Conservation (phyloP, 306 rosid genomes). For the Lathyrus aphaca region DNA sequence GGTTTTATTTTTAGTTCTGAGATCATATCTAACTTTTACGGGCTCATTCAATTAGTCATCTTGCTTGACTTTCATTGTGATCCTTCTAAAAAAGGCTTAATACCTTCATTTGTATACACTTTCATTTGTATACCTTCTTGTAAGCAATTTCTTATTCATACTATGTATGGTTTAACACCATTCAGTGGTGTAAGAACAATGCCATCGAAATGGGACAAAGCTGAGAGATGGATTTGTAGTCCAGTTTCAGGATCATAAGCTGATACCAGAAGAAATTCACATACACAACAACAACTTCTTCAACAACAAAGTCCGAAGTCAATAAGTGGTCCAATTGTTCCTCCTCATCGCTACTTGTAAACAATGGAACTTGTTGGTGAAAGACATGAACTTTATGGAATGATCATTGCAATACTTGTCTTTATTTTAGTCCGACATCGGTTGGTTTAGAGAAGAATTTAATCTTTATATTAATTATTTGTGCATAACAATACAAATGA, state of each 20-base stretch:
- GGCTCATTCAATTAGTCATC: slow-evolving; percentile 20
- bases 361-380: too few species aligned
- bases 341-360: too few species aligned
- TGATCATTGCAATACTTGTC: too few species aligned
- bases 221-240: slow-evolving; percentile 95
- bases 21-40: slow-evolving; percentile 28
- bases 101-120: too few species aligned
- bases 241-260: slow-evolving; percentile 51
- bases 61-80: slow-evolving; percentile 19
- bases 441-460: too few species aligned
- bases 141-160: too few species aligned
- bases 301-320: slow-evolving; percentile 66
- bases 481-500: too few species aligned
- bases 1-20: slow-evolving; percentile 1
- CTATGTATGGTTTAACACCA: slow-evolving; percentile 49
- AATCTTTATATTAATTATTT: too few species aligned
- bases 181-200: slow-evolving; percentile 68
- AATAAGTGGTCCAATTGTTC: slow-evolving; percentile 83
- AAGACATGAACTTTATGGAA: too few species aligned
- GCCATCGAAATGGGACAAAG: slow-evolving; percentile 96
- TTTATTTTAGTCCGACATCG: too few species aligned
- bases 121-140: too few species aligned
- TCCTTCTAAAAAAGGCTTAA: too few species aligned
- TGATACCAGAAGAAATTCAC: slow-evolving; percentile 43
- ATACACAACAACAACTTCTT: slow-evolving; percentile 49